These are phyloP conservation scores for Mallotus nudiflorus DNA, from an alignment of 345 rosid genomes.

Conservation along the genomic window DNA sequence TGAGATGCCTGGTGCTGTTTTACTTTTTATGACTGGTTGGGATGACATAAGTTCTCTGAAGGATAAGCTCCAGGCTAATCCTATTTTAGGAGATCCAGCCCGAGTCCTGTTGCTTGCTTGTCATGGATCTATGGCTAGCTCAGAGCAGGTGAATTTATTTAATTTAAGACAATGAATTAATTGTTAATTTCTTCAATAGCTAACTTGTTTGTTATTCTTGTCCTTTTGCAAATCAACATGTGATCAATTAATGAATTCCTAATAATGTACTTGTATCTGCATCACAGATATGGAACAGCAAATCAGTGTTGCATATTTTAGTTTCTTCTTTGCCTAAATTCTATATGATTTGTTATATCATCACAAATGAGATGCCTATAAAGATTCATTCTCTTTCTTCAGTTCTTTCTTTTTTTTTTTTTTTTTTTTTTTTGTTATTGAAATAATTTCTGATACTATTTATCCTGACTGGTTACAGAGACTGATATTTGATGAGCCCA, in stretches of 20 bases:
- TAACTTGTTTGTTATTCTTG: not conserved
- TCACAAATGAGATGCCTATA: not conserved
- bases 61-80: constrained; percentile 76
- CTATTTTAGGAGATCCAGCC: constrained; percentile 65
- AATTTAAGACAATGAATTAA: not conserved
- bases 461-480: constrained; percentile 52
- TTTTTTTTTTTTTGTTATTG: too few relatives aligned
- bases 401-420: too few relatives aligned
- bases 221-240: not conserved
- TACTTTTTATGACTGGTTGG: constrained; percentile 97
- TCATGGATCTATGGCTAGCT: constrained; percentile 96
- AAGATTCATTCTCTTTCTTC: constrained; percentile 12
- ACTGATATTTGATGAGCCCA: constrained; percentile 82
- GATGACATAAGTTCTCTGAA: constrained; percentile 87
- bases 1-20: constrained; percentile 75
- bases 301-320: not conserved
- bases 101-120: constrained; percentile 76
- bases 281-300: not conserved
- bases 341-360: not conserved
- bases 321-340: not conserved
- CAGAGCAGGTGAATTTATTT: constrained; percentile 73
- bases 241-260: not conserved
- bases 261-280: not conserved
- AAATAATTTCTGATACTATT: constrained; percentile 5
- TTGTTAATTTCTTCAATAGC: not conserved